These are phyloP conservation scores for Phaeophleospora eucalypticola DNA, from an alignment of 2,329 filamentous ascomycete genomes.

Conservation along the genomic window DNA sequence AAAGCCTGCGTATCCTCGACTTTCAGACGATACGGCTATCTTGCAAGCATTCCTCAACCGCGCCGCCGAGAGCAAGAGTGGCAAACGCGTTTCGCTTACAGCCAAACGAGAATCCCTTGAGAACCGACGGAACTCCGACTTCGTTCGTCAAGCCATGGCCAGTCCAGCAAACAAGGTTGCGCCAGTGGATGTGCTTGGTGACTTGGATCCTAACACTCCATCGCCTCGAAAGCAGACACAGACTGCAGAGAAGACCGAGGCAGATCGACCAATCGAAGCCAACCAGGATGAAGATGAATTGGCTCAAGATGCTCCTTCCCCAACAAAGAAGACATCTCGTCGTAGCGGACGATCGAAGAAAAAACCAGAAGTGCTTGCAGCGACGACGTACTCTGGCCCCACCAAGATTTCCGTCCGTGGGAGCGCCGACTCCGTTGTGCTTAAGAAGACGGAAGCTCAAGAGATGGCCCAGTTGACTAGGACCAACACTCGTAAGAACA, in stretches of 20 bases:
- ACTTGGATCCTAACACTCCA: conserved; percentile 48
- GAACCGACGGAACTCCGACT: conserved; percentile 46
- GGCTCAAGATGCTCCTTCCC: conserved; percentile 7
- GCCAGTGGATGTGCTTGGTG: conserved; percentile 35
- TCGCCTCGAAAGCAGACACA: conserved; percentile 31
- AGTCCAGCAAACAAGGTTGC: conserved; percentile 34
- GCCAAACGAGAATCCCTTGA: conserved; percentile 41
- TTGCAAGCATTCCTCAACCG: conserved; percentile 48
- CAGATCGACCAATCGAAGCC: too few relatives aligned
- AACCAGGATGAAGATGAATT: conserved; percentile 19
- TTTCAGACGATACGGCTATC: conserved; percentile 46
- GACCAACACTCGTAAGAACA: conserved; percentile 50
- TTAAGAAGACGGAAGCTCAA: conserved; percentile 49
- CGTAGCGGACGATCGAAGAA: conserved; percentile 22
- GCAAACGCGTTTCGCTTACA: conserved; percentile 19
- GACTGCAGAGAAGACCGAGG: neutral
- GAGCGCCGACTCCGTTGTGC: conserved; percentile 38
- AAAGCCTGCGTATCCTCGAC: conserved; percentile 29
- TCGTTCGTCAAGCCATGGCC: conserved; percentile 44
- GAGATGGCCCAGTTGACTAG: conserved; percentile 44
- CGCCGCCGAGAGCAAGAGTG: conserved; percentile 44
- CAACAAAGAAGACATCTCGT: conserved; percentile 11
- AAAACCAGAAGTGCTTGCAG: conserved; percentile 17
- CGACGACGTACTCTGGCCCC: conserved; percentile 32
- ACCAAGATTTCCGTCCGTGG: conserved; percentile 45